phyloP scores from a whole-genome alignment of 2,329 filamentous ascomycete species.

The Colletotrichum abscissum region DNA sequence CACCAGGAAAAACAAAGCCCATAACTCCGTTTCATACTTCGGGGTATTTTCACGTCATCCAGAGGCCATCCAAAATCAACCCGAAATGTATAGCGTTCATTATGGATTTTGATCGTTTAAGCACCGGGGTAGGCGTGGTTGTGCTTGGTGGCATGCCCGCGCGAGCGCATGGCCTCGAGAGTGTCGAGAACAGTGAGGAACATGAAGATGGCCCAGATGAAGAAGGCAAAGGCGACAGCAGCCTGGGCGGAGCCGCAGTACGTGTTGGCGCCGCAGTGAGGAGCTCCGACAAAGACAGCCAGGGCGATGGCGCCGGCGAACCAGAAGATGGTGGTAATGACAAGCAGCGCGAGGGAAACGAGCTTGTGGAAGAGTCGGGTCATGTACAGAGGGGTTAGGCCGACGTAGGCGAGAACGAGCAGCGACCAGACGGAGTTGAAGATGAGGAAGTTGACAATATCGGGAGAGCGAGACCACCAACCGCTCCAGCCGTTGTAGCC shows the following conservation, averaged over 20 bases:
- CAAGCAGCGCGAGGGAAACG: conserved; percentile 74
- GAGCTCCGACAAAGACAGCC: conserved; percentile 71
- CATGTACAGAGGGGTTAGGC: conserved; percentile 73
- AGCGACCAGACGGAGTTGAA: conserved; percentile 84
- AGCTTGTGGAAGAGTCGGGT: conserved; percentile 71
- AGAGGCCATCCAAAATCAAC: conserved; percentile 3
- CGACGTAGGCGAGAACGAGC: conserved; percentile 76
- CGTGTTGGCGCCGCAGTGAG: conserved; percentile 61
- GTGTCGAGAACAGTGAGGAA: conserved; percentile 60
- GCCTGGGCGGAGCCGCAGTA: conserved; percentile 72
- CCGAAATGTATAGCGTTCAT: not conserved
- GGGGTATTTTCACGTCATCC: conserved; percentile 31
- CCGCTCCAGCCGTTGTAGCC: conserved; percentile 37
- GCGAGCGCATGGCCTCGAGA: conserved; percentile 55
- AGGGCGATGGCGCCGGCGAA: conserved; percentile 86
- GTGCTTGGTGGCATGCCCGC: conserved; percentile 45
- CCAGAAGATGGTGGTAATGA: conserved; percentile 87
- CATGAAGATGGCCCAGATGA: conserved; percentile 67
- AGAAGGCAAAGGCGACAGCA: conserved; percentile 73
- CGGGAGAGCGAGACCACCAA: conserved; percentile 52
- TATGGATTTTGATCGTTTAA: not conserved
- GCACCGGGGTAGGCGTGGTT: conserved; percentile 35
- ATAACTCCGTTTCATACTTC: conserved; percentile 21
- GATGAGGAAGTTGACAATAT: conserved; percentile 79
- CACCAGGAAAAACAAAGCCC: not conserved